phyloP scores from a whole-genome alignment of 2,329 filamentous ascomycete genomes.

The Blastomyces silverae region DNA sequence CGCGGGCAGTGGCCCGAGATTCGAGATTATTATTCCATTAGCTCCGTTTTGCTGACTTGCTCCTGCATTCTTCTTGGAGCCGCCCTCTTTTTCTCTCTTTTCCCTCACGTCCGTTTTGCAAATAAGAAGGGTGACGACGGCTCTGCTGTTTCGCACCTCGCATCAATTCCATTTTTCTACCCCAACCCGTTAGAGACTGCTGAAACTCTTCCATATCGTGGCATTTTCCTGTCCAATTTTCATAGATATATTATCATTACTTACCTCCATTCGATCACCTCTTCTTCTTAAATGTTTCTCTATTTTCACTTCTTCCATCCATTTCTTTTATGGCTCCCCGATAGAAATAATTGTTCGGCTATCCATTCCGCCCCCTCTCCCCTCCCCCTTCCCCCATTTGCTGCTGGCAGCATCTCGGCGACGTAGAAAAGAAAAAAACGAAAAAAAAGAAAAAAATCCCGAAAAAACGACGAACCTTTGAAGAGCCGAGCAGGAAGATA shows the following conservation, averaged over 20 bases:
- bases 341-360: conserved; percentile 2
- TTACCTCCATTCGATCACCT: not conserved
- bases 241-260: not conserved
- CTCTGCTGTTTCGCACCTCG: not conserved
- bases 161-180: not conserved
- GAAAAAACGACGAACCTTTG: not conserved
- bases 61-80: not conserved
- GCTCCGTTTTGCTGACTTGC: not conserved
- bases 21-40: not conserved
- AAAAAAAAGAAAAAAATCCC: not conserved
- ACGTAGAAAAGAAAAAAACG: not conserved
- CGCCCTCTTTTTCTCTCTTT: not conserved
- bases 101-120: not conserved
- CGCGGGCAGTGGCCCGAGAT: not conserved
- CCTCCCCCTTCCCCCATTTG: conserved; percentile 3
- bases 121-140: not conserved
- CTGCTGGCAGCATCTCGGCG: conserved; percentile 16
- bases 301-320: not conserved
- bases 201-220: not conserved
- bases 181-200: not conserved
- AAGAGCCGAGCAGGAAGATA: not conserved
- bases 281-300: not conserved
- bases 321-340: not conserved
- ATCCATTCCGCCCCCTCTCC: not conserved
- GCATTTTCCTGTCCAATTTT: not conserved